phyloP scores from a whole-genome alignment of 2,329 filamentous ascomycete genomes.

The Teratosphaeria nubilosa region DNA sequence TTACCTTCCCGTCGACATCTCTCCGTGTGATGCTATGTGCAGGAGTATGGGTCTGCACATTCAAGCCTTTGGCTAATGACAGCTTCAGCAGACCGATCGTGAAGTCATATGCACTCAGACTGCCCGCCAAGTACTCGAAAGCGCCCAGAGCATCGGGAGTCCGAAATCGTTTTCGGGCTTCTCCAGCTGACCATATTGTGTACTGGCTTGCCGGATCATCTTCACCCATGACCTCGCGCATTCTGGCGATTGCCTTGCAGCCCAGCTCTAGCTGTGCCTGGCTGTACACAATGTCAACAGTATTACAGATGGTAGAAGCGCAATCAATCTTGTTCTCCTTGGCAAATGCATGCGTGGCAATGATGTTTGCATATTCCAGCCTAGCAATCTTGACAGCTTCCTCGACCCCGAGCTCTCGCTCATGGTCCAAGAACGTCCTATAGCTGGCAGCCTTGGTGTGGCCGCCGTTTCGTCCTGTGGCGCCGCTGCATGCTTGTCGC shows the following conservation, averaged over 20 bases:
- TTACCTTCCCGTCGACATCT: neutral
- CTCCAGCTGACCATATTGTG: conserved; percentile 32
- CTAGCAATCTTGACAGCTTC: conserved; percentile 38
- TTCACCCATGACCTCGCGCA: conserved; percentile 36
- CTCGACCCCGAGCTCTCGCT: conserved; percentile 34
- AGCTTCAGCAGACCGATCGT: conserved; percentile 34
- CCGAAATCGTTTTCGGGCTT: conserved; percentile 34
- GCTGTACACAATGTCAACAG: conserved; percentile 51
- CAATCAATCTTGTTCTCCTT: conserved; percentile 37
- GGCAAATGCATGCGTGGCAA: conserved; percentile 46
- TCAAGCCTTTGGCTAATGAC: conserved; percentile 35
- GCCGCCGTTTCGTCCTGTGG: conserved; percentile 36
- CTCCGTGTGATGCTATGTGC: conserved; percentile 17
- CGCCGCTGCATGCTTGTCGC: conserved; percentile 28
- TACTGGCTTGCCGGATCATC: conserved; percentile 37
- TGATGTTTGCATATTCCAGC: conserved; percentile 37
- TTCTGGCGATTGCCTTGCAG: conserved; percentile 31
- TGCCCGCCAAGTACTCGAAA: conserved; percentile 38
- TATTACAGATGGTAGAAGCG: conserved; percentile 43
- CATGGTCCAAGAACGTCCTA: conserved; percentile 42
- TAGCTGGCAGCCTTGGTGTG: conserved; percentile 43
- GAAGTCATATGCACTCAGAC: conserved; percentile 32
- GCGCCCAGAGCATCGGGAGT: conserved; percentile 32
- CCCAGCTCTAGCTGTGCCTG: conserved; percentile 31
- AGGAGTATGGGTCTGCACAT: conserved; percentile 45